Conservation (phyloP, 352 stramenopile genomes). For the Aphanomyces cochlioides region DNA sequence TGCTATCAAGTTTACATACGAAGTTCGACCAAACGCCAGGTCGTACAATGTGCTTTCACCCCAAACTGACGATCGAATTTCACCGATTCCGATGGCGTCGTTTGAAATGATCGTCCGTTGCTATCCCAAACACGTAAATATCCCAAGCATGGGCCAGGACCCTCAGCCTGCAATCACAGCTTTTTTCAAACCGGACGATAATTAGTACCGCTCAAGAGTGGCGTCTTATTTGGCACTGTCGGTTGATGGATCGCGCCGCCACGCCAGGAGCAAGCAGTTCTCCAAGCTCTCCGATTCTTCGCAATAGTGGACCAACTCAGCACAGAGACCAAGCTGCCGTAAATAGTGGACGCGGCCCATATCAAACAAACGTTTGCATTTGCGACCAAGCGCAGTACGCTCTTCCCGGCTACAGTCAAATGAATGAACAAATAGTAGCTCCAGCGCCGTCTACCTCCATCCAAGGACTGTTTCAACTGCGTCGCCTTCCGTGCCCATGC, state of each 20-base stretch:
- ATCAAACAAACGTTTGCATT: constrained; percentile 78
- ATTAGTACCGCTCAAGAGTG: constrained; percentile 2
- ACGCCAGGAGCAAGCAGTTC: constrained; percentile 76
- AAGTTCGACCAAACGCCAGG: not conserved
- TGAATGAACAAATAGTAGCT: not conserved
- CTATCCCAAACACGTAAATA: not conserved
- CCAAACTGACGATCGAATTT: not conserved
- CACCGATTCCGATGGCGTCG: not conserved
- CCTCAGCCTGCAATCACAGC: not conserved
- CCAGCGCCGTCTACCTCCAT: constrained; percentile 44
- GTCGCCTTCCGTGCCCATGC: constrained; percentile 60
- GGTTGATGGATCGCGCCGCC: constrained; percentile 32
- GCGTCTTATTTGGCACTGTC: not conserved
- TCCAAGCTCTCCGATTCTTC: constrained; percentile 67
- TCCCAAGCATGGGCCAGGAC: not conserved
- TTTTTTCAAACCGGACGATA: not conserved
- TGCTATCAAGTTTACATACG: constrained; percentile 23
- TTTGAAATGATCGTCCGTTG: constrained; percentile 7
- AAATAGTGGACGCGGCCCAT: constrained; percentile 62
- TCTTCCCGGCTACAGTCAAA: constrained; percentile 50
- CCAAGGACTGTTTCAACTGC: constrained; percentile 63
- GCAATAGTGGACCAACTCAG: constrained; percentile 77
- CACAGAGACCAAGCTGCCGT: constrained; percentile 45
- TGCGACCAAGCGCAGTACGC: constrained; percentile 53
- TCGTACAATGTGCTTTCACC: constrained; percentile 1